Base-by-base conservation (phyloP, 2,329 filamentous ascomycete genomes). In the Fusarium brachygibbosum region DNA sequence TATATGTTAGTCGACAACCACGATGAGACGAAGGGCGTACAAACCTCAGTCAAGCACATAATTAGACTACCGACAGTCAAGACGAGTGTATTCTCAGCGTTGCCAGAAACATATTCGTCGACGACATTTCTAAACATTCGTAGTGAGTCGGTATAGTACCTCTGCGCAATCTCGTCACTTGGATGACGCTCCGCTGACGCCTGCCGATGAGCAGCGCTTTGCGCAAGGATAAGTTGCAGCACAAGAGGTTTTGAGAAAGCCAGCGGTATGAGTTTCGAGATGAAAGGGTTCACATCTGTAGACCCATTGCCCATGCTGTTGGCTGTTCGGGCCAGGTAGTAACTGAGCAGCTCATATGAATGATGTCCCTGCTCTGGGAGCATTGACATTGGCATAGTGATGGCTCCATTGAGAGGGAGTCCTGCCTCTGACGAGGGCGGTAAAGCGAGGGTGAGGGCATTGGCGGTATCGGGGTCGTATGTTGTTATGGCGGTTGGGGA, bases 271-370 rank as follows among this genome's bases (percentile, higher is more conserved):
- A 85, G 77, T 52, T 84, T 81, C 28, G 80, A 79, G 19, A 84
- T 73, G 50, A 84, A 83, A 1, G 82, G 83, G 42, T 85, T 84
- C 41, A 82, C 74, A 2, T 79, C 76, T 1, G 82, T 83, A 1
- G 82, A 82, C 1, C 81, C 82, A 55, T 84, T 84, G 32, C 80
- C 82, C 82, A 84, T 84, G 51, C 81, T 83, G 42, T 80, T 79
- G 17, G 81, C 79, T 0, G 82, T 84, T 3, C 80, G 81, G 3
- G 76, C 72, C 8, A 84, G 66, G 63, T 84, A 85, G 70, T 84
- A 83, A 56, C 79, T 80, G 12, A 85, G 76, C 7, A 84, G 76
- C 46, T 83, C 82, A 75, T 80, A 80, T 58, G 75, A 84, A 73
- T 76, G 80, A 21, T 74, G 76, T 2, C 73, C 71, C 31, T 76